phyloP scores from a whole-genome alignment of 2,329 filamentous ascomycete genomes.

The Aureobasidium uvarum region DNA sequence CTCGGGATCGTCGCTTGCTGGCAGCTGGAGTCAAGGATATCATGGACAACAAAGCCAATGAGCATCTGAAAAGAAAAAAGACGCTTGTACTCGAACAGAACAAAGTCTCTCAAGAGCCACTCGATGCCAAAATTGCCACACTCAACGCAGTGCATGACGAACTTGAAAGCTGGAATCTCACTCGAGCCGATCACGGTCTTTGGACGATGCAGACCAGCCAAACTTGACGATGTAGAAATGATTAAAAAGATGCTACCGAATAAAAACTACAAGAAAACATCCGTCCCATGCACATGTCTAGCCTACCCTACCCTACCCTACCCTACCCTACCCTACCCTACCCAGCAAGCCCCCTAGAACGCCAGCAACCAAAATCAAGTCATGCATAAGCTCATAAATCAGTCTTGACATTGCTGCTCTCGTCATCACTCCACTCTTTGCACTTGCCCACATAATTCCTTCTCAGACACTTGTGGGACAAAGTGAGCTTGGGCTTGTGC shows the following conservation, averaged over 20 bases:
- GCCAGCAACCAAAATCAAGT: neutral
- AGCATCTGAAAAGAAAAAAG: no score
- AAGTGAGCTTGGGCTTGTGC: neutral
- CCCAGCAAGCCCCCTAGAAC: neutral
- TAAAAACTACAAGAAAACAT: neutral
- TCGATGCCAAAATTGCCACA: no score
- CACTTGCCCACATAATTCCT: constrained; percentile 14
- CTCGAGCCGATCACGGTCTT: neutral
- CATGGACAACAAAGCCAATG: no score
- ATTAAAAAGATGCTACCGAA: neutral
- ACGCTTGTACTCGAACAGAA: neutral
- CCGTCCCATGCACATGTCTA: neutral
- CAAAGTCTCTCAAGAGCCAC: neutral
- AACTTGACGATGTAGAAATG: neutral
- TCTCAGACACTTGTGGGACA: neutral
- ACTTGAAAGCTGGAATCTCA: neutral
- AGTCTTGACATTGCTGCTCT: constrained; percentile 2
- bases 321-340: no score
- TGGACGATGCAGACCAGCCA: neutral
- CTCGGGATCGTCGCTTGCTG: no score
- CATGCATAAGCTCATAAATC: constrained; percentile 15
- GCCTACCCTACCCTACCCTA: neutral
- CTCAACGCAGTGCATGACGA: neutral
- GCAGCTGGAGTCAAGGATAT: no score
- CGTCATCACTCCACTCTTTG: constrained; percentile 7